Evolutionary conservation across 768 basidiomycete genomes (phyloP).

Genomic region (Dentipellis fragilis): DNA sequence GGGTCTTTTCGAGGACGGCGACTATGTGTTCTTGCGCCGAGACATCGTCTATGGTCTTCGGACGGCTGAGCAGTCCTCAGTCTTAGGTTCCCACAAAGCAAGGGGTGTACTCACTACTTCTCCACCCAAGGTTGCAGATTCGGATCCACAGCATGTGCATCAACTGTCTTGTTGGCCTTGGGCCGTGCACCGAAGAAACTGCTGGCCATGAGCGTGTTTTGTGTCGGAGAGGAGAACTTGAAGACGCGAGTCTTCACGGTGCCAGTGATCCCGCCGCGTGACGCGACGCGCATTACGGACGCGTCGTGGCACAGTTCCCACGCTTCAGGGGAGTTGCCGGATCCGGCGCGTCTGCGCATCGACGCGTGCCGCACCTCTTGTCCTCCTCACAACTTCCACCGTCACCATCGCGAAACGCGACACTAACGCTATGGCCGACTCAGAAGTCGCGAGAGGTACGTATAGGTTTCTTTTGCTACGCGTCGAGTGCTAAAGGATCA

Average conservation of each 20-base stretch:
- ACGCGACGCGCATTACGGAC: slow-evolving; percentile 1
- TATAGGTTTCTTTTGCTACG: neutral
- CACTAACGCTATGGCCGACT: neutral
- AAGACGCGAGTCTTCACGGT: neutral
- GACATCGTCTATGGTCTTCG: slow-evolving; percentile 96
- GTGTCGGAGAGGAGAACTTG: slow-evolving; percentile 1
- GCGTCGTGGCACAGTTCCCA: slow-evolving; percentile 2
- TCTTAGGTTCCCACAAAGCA: neutral
- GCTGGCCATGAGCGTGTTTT: slow-evolving; percentile 31
- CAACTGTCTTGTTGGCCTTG: slow-evolving; percentile 11
- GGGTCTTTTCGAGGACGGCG: slow-evolving; percentile 80
- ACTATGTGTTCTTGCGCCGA: slow-evolving; percentile 97
- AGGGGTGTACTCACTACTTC: slow-evolving; percentile 65
- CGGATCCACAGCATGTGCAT: slow-evolving; percentile 34
- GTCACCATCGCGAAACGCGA: neutral
- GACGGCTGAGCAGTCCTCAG: slow-evolving; percentile 48
- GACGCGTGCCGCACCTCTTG: neutral
- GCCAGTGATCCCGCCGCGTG: slow-evolving; percentile 17
- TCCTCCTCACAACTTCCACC: neutral
- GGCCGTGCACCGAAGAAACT: slow-evolving; percentile 45
- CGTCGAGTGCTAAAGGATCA: neutral
- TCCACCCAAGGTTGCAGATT: slow-evolving; percentile 92
- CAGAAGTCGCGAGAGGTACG: neutral
- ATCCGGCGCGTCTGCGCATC: slow-evolving; percentile 7
- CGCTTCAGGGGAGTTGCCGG: slow-evolving; percentile 1